These are phyloP conservation scores for Schizonepeta tenuifolia DNA, from an alignment of 257 asterid species.

Conservation along the genomic window DNA sequence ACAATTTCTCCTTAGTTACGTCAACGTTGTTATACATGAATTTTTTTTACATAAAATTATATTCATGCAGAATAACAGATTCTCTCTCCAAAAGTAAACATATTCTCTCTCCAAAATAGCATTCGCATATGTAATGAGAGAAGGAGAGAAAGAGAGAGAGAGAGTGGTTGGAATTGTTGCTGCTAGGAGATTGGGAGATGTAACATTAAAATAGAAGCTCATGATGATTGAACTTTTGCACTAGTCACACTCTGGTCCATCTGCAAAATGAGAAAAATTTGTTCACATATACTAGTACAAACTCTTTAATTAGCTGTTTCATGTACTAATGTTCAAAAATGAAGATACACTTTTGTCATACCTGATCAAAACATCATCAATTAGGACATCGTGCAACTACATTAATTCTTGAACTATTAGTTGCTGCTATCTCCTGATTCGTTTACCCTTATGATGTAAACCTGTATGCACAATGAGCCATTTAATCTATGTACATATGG, in stretches of 20 bases:
- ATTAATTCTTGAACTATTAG: background rate
- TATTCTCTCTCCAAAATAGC: background rate
- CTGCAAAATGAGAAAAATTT: background rate
- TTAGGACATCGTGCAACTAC: background rate
- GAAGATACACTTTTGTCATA: background rate
- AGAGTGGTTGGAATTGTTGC: background rate
- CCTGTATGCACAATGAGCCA: constrained; percentile 34
- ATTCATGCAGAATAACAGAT: background rate
- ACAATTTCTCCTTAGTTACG: background rate
- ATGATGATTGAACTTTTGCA: constrained; percentile 2
- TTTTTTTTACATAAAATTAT: background rate
- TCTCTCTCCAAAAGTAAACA: background rate
- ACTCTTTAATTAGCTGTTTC: constrained; percentile 15
- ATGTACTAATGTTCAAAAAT: background rate
- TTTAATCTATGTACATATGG: background rate
- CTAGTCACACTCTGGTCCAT: background rate
- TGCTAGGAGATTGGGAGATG: background rate
- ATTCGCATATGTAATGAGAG: background rate
- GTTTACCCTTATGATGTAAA: constrained; percentile 56
- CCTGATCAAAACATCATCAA: constrained; percentile 24
- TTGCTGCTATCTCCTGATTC: constrained; percentile 36
- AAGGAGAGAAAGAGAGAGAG: background rate
- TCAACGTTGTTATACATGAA: background rate
- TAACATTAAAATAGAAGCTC: background rate
- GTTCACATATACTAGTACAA: constrained; percentile 5